Base-by-base conservation (phyloP, 2,329 filamentous ascomycete genomes). In the Claviceps capensis region DNA sequence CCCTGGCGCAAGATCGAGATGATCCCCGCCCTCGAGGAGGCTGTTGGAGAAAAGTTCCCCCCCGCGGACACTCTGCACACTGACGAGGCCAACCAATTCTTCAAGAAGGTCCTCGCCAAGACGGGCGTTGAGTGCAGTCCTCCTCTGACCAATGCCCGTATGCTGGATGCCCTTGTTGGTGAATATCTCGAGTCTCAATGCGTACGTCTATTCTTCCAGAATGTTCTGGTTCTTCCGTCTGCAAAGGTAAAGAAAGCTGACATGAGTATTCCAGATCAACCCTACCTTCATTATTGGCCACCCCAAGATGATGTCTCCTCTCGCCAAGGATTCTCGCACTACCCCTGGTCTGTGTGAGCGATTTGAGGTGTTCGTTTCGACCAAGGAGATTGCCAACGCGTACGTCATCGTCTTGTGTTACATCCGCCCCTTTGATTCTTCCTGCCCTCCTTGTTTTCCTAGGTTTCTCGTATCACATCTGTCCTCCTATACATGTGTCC, bases 151-250 rank as follows among this genome's bases (percentile, higher is more conserved):
- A 96, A 95, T 57, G 83, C 91, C 7, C 84, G 93, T 60, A 96
- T 98, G 86, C 83, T 98, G 51, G 93, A 98, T 72, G 94, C 90
- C 70, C 79, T 98, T 37, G 84, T 88, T 36, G 89, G 89, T 57
- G 90, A 97, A 67, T 96, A 89, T 70, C 91, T 97, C 61, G 93
- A 97, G 72, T 86, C 90, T 66, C 91, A 83, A 59, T 94, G 88
- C 69, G 77, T 65, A 60, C 56, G 63, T 58, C n/a, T 37, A 34
- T 30, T 7, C 47, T 5, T 19, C 8, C 11, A 37, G 17, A 38
- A 26, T 17, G n/a, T 14, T 23, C 16, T 26, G 8, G 4, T 46
- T 9, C 14, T 19, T 34, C 16, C 17, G 8, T 30, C 19, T 47
- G n/a, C 1, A 9, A 16, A 17, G 14, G 8, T 4, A 2, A 45